Evolutionary conservation across 495 filamentous ascomycete species (phyloP), one percentile per base, ranked within the genome.

Genomic region (Penicillium bovifimosum): DNA sequence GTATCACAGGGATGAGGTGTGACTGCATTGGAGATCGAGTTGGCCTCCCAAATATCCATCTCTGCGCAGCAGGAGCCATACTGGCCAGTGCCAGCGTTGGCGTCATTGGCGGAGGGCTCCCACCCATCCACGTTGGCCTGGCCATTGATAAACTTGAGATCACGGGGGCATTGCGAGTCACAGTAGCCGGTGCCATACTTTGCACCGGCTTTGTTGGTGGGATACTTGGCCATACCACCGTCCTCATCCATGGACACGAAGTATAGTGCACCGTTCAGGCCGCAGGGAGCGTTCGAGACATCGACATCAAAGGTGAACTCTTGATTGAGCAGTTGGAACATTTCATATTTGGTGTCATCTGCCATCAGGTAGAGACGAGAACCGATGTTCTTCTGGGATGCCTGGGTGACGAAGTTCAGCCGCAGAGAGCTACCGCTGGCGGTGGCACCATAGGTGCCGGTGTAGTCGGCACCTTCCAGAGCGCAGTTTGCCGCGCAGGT

Each of bases 241-340:
- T 76, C 76, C 13, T 71, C 64, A 16, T 81, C 75, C 85, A 88
- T 87, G 53, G 79, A 71, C 9, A 74, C 70, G 14, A 87, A 72
- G 61, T 88, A 88, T 14, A 88, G 64, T 9, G 85, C 85, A 47
- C 85, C 85, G 67, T 89, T 86, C 62, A 81, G 73, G 34, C 85
- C 85, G 51, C 85, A 88, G 6, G 82, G 79, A 17, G 86, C 67
- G 26, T 79, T 71, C 20, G 76, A 80, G 31, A 83, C 69, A 48
- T 88, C 84, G 1, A 86, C 82, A 44, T 83, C 80, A 53, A 88
- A 87, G n/a, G 77, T 78, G 54, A 88, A 72, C 67, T 88, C 85
- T 52, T 74, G 62, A 53, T 77, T 75, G 41, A 80, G 55, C 4
- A 85, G 67, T 40, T 79, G 67, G 53, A 85, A 70, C 38, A 75